phyloP scores from a whole-genome alignment of 768 basidiomycete genomes.

The Boletus speciosus region DNA sequence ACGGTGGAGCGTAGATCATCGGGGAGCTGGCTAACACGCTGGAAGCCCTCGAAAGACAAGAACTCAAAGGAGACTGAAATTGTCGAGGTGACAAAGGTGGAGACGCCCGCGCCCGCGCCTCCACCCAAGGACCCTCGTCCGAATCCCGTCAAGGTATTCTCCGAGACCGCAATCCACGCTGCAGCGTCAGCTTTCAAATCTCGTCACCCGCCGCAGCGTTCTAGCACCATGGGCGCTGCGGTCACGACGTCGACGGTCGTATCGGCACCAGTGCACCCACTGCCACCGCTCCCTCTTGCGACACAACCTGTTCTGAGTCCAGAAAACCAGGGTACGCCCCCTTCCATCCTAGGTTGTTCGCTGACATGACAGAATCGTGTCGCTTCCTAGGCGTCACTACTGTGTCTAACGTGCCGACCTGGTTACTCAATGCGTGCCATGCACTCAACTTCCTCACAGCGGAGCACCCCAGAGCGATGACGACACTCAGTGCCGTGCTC shows the following conservation, averaged over 20 bases:
- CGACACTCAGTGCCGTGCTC: constrained; percentile 69
- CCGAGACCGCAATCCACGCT: constrained; percentile 30
- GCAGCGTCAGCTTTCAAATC: constrained; percentile 28
- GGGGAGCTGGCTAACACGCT: constrained; percentile 49
- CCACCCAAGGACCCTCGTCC: constrained; percentile 32
- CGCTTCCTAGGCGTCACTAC: constrained; percentile 34
- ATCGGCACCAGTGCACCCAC: constrained; percentile 12
- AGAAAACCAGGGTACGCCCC: constrained; percentile 19
- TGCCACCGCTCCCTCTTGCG: constrained; percentile 16
- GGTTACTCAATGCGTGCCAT: constrained; percentile 74
- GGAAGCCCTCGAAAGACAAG: constrained; percentile 40
- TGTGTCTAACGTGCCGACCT: constrained; percentile 61
- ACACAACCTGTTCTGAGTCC: constrained; percentile 3
- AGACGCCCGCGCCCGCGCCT: constrained; percentile 17
- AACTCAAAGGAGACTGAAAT: constrained; percentile 32
- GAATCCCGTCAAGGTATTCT: constrained; percentile 33
- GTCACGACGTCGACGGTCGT: constrained; percentile 12
- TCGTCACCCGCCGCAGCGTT: constrained; percentile 29
- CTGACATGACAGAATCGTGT: not conserved
- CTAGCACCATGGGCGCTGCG: constrained; percentile 29
- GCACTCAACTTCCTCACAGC: constrained; percentile 71
- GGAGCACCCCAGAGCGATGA: constrained; percentile 76
- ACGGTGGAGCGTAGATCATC: constrained; percentile 50
- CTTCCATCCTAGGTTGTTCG: not conserved
- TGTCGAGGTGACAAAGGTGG: constrained; percentile 30